These are phyloP conservation scores for Whalleya microplaca DNA, from an alignment of 2,329 filamentous ascomycete genomes.

Conservation along the genomic window DNA sequence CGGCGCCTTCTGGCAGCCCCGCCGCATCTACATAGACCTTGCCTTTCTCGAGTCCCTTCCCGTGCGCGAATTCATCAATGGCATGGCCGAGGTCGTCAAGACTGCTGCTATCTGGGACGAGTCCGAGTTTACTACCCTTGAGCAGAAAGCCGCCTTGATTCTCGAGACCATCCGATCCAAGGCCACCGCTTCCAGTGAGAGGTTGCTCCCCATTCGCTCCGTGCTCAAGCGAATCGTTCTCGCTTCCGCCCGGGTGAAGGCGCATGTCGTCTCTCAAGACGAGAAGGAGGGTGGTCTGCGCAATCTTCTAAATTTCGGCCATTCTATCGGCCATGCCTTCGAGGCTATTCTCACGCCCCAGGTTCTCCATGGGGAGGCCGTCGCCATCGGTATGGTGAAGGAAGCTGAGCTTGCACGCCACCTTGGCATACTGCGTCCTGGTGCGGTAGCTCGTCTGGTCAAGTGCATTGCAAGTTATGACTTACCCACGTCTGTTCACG, in stretches of 20 bases:
- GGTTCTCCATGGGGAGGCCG: slow-evolving; percentile 91
- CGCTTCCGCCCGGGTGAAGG: slow-evolving; percentile 91
- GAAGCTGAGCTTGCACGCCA: slow-evolving; percentile 93
- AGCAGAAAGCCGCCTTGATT: slow-evolving; percentile 78
- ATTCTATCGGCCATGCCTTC: slow-evolving; percentile 96
- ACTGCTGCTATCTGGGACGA: slow-evolving; percentile 97
- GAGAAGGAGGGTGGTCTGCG: slow-evolving; percentile 92
- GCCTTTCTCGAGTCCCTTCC: slow-evolving; percentile 89
- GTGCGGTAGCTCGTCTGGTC: slow-evolving; percentile 83
- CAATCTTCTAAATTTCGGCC: slow-evolving; percentile 95
- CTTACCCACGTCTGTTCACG: slow-evolving; percentile 80
- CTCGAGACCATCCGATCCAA: slow-evolving; percentile 71
- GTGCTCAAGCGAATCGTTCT: slow-evolving; percentile 80
- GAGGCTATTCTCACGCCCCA: slow-evolving; percentile 96
- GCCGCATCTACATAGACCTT: slow-evolving; percentile 92
- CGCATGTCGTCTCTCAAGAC: slow-evolving; percentile 89
- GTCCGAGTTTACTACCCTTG: slow-evolving; percentile 80
- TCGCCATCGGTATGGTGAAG: slow-evolving; percentile 98
- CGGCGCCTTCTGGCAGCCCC: slow-evolving; percentile 95
- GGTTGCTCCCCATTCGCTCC: slow-evolving; percentile 71
- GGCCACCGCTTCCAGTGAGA: slow-evolving; percentile 53
- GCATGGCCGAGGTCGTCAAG: slow-evolving; percentile 98
- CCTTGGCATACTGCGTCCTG: slow-evolving; percentile 81
- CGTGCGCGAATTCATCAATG: slow-evolving; percentile 92
- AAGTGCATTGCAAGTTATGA: slow-evolving; percentile 97